Evolutionary conservation across 1,139 yeast genomes (phyloP).

Genomic region (Ashbya aceris): DNA sequence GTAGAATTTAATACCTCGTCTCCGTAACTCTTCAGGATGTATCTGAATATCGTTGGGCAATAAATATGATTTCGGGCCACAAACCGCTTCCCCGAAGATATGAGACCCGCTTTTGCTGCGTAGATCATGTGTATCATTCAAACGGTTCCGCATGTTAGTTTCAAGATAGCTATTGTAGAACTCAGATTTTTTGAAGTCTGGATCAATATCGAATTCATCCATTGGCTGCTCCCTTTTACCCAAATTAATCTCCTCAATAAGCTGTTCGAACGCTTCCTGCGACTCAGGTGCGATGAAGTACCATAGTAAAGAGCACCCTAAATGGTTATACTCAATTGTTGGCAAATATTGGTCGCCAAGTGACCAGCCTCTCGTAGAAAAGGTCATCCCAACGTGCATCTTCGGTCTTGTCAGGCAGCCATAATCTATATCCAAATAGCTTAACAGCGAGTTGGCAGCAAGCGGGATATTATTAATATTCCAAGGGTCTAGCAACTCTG

Average conservation of each 20-base stretch:
- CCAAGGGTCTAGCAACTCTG: constrained; percentile 42
- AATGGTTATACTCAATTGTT: constrained; percentile 54
- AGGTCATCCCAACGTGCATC: constrained; percentile 56
- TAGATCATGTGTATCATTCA: constrained; percentile 13
- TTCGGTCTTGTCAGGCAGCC: constrained; percentile 40
- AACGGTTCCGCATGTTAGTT: constrained; percentile 16
- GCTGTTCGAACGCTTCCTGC: constrained; percentile 50
- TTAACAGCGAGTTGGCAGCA: constrained; percentile 44
- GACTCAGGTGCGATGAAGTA: constrained; percentile 68
- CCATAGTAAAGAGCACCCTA: constrained; percentile 71
- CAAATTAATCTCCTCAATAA: constrained; percentile 28
- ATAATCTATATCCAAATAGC: constrained; percentile 34
- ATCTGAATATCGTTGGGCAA: constrained; percentile 28
- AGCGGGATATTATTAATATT: constrained; percentile 58
- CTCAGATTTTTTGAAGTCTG: constrained; percentile 12
- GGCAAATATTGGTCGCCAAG: constrained; percentile 71
- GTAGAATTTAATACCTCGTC: constrained; percentile 39
- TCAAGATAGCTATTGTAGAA: constrained; percentile 18
- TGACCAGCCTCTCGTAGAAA: constrained; percentile 65
- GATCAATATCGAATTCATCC: constrained; percentile 4
- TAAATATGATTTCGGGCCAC: constrained; percentile 9
- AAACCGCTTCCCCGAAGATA: constrained; percentile 9
- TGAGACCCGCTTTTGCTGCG: constrained; percentile 9
- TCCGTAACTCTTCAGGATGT: constrained; percentile 40
- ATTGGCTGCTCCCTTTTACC: neutral